Evolutionary conservation across 1,284 basidiomycete species (phyloP), one percentile per base, ranked within the genome.

Genomic region (Schizophyllum amplum): DNA sequence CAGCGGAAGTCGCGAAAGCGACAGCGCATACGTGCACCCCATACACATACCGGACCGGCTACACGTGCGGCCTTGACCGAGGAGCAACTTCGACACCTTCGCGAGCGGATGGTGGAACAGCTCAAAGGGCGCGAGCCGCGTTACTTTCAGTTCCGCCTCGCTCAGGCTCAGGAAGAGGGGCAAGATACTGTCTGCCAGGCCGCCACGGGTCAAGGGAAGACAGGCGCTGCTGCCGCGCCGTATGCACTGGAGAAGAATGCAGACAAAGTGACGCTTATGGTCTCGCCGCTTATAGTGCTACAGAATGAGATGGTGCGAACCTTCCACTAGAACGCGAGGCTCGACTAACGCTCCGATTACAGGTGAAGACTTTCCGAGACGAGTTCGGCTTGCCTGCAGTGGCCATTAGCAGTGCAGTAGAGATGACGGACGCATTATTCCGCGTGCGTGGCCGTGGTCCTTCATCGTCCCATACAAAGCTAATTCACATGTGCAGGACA

Each of bases 401-500:
- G 17, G 47, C 47, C 17, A 49, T 49, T n/a, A 49, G 22, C 22
- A 6, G 6, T 33, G 27, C 27, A n/a, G 47, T 49, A 6, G 47
- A n/a, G 6, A 6, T 23, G n/a, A 49, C 47, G 47, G 47, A n/a
- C n/a, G 47, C 6, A 6, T 23, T 49, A 23, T 33, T 33, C 27
- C 27, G 27, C 6, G 27, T 33, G 27, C 27, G 27, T 33, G 5
- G 27, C 27, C 27, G 5, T 33, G 27, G 5, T 6, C 5, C 13
- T 33, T 5, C 5, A 5, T 5, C 27, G 27, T 33, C 27, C 13
- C 27, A 5, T 5, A 5, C 13, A 13, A 13, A 33, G 27, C 27
- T 33, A 13, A 33, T 13, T 5, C 5, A 33, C 6, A 62, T 75
- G 57, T 64, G 73, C 0, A 74, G 73, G 62, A 67, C 6, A 69